These are phyloP conservation scores for Fusarium sp. DNA, from an alignment of 2,329 filamentous ascomycete species.

Conservation along the genomic window DNA sequence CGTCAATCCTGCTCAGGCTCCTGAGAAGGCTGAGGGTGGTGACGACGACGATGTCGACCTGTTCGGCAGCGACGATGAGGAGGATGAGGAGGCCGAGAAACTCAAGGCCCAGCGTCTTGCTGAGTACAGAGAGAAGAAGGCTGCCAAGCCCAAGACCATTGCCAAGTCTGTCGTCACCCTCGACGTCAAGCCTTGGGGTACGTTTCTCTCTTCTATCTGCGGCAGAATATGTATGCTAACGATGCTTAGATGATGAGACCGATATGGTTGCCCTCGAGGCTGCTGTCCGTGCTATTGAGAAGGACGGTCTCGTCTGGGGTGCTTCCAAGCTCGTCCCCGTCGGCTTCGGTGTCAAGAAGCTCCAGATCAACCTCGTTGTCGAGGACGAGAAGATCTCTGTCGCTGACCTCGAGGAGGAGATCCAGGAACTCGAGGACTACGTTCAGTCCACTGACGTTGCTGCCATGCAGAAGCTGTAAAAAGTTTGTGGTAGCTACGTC, in stretches of 20 bases:
- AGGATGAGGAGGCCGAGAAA: conserved; percentile 80
- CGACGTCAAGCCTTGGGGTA: conserved; percentile 99
- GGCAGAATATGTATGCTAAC: conserved; percentile 40
- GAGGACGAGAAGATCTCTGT: conserved; percentile 97
- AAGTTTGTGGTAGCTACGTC: conserved; percentile 38
- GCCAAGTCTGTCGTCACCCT: conserved; percentile 97
- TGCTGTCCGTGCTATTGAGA: conserved; percentile 84
- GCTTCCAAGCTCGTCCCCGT: conserved; percentile 88
- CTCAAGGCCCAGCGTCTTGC: conserved; percentile 78
- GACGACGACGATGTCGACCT: conserved; percentile 85
- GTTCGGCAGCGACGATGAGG: conserved; percentile 93
- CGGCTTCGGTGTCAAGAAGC: conserved; percentile 98
- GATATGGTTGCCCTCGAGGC: conserved; percentile 86
- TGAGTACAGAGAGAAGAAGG: conserved; percentile 98
- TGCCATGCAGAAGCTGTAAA: conserved; percentile 94
- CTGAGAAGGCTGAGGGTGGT: conserved; percentile 45
- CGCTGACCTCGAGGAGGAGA: conserved; percentile 87
- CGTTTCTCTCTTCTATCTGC: conserved; percentile 51
- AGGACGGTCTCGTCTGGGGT: conserved; percentile 98
- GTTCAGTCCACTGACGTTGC: conserved; percentile 94
- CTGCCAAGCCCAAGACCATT: conserved; percentile 86
- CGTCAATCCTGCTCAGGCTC: conserved; percentile 86
- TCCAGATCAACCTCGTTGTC: conserved; percentile 97
- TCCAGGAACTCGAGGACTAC: conserved; percentile 87
- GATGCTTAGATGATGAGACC: conserved; percentile 83